phyloP scores from a whole-genome alignment of 331 rosid genomes.

The Rhamnella rubrinervis region DNA sequence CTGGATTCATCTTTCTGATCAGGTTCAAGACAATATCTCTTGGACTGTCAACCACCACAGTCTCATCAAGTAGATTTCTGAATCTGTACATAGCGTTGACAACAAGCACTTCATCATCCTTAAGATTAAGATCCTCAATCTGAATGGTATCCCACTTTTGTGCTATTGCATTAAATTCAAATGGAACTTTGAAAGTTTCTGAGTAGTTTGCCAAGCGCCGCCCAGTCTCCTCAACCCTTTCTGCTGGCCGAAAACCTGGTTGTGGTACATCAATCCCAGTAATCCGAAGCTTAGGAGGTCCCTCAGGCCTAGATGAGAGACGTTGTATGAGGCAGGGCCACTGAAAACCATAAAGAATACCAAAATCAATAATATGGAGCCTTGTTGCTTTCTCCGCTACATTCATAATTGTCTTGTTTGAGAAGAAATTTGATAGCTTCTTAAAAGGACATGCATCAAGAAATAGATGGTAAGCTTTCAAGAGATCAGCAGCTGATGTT shows the following conservation, averaged over 20 bases:
- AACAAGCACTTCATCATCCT: constrained; percentile 29
- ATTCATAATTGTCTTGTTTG: constrained; percentile 34
- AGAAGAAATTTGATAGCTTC: constrained; percentile 28
- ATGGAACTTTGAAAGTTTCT: constrained; percentile 30
- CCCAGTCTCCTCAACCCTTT: constrained; percentile 36
- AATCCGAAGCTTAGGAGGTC: constrained; percentile 37
- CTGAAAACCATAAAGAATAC: constrained; percentile 37
- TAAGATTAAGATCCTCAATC: constrained; percentile 37
- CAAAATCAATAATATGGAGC: constrained; percentile 37
- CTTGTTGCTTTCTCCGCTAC: constrained; percentile 34
- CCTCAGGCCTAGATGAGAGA: constrained; percentile 23
- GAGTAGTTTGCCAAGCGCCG: constrained; percentile 26
- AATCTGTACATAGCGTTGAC: constrained; percentile 29
- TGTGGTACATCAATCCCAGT: constrained; percentile 41
- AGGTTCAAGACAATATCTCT: constrained; percentile 28
- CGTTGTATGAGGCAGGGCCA: constrained; percentile 37
- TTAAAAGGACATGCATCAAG: constrained; percentile 34
- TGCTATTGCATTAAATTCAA: constrained; percentile 37
- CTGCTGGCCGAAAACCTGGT: constrained; percentile 41
- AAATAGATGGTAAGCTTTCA: constrained; percentile 40
- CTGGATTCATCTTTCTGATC: constrained; percentile 32
- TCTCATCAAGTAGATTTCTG: constrained; percentile 39
- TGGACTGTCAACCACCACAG: constrained; percentile 32
- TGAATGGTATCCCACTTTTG: constrained; percentile 36
- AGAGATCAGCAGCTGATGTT: constrained; percentile 32